Conservation (phyloP, 495 filamentous ascomycete genomes). For the Aspergillus wentii region DNA sequence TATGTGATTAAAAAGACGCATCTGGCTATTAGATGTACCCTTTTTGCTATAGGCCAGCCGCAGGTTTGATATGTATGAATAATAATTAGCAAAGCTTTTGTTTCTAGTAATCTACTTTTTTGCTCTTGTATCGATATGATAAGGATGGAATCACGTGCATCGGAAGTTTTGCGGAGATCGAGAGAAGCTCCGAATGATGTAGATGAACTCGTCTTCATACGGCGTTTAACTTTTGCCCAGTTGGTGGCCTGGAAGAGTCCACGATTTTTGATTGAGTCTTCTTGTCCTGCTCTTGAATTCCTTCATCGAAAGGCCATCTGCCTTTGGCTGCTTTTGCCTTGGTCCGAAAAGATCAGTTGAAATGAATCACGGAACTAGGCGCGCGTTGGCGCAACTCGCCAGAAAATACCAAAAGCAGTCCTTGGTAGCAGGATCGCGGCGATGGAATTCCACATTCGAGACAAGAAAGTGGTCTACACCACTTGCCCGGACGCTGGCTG, state of each 20-base stretch:
- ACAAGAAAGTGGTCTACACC: slow-evolving; percentile 79
- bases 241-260: neutral
- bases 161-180: slow-evolving; percentile 1
- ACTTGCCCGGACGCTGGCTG: slow-evolving; percentile 74
- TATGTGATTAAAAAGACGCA: no score
- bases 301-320: neutral
- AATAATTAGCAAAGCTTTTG: neutral
- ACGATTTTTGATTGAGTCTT: neutral
- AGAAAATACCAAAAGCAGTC: slow-evolving; percentile 18
- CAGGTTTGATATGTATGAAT: neutral
- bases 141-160: slow-evolving; percentile 2
- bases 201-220: neutral
- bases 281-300: neutral
- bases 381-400: slow-evolving; percentile 27
- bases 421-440: slow-evolving; percentile 11
- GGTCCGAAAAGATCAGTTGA: neutral
- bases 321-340: neutral
- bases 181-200: neutral
- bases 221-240: no score
- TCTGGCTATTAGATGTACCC: neutral
- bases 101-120: no score
- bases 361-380: slow-evolving; percentile 31
- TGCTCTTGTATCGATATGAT: neutral
- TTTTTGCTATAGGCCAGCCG: neutral
- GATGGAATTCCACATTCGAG: slow-evolving; percentile 34